phyloP scores from a whole-genome alignment of 83 land plant species.

The Isoetes engelmannii region DNA sequence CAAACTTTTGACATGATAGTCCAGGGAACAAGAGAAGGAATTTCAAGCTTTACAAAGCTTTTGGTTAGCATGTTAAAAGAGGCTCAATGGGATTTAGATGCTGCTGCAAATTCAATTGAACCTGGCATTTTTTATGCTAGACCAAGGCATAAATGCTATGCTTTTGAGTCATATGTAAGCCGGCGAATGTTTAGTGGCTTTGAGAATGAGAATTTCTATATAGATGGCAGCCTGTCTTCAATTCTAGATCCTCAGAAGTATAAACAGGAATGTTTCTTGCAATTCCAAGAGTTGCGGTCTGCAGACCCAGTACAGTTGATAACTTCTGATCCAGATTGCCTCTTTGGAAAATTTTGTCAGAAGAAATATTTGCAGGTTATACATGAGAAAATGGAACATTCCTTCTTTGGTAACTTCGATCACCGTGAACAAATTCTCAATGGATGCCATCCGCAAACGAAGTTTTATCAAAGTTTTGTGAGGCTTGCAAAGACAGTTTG shows the following conservation, averaged over 20 bases:
- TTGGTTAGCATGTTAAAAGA: slow-evolving; percentile 73
- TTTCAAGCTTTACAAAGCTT: slow-evolving; percentile 72
- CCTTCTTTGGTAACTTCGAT: slow-evolving; percentile 72
- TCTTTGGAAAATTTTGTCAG: slow-evolving; percentile 63
- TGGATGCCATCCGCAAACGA: slow-evolving; percentile 73
- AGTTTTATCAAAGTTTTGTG: slow-evolving; percentile 67
- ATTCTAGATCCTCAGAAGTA: slow-evolving; percentile 1
- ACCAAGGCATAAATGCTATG: slow-evolving; percentile 71
- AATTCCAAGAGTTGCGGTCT: slow-evolving; percentile 51
- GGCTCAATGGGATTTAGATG: slow-evolving; percentile 84
- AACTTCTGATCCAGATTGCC: slow-evolving; percentile 50
- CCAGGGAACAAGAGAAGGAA: slow-evolving; percentile 52
- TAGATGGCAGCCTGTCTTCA: slow-evolving; percentile 25
- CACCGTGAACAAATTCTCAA: slow-evolving; percentile 51
- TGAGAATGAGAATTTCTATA: slow-evolving; percentile 56
- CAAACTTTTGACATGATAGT: slow-evolving; percentile 43
- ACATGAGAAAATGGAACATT: slow-evolving; percentile 79
- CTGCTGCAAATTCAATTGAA: slow-evolving; percentile 68
- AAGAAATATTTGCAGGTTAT: slow-evolving; percentile 60
- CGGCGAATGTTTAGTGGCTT: slow-evolving; percentile 74
- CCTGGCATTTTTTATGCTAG: slow-evolving; percentile 51
- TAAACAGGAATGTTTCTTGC: slow-evolving; percentile 35
- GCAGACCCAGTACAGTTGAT: slow-evolving; percentile 60
- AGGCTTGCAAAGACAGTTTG: slow-evolving; percentile 72
- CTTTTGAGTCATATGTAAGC: slow-evolving; percentile 77